Base-by-base conservation (phyloP, 2,329 filamentous ascomycete genomes). In the Venturia pyrina region DNA sequence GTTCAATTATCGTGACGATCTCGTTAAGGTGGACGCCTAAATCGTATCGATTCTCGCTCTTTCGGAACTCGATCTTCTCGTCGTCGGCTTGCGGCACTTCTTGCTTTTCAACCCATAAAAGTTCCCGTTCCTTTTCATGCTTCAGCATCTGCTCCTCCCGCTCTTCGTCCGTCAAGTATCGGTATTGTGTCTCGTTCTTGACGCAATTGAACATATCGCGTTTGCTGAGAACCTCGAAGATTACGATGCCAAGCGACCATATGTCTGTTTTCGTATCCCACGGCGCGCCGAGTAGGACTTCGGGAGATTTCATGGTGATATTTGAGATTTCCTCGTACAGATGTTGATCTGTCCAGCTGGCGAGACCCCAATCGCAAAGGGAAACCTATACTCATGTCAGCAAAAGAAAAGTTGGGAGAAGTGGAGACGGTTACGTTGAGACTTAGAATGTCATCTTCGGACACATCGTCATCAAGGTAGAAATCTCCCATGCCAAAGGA, bases 341-440 rank as follows among this genome's bases (percentile, higher is more conserved):
- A 24, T 62, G 59, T 6, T 62, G 17, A 32, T 46, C 4, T 2
- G 37, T 34, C 40, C 37, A 62, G n/a, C 21, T 28, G 11, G 37
- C 59, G 21, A 62, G 37, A 21, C 59, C 59, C 37, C 59, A 62
- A 24, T 62, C 37, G 28, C 59, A 62, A n/a, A 24, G 59, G 6
- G 44, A 48, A 21, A 48, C 44, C 19, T 48, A 40, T 19, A 19
- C 3, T 13, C 34, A 19, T 59, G 19, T 28, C 6, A 34, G 24
- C 34, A 8, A n/a, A 40, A 59, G 5, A 59, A 13, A 19, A 34
- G 5, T 24, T 34, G 8, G 28, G 5, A 34, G 56, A 34, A 34
- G 8, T 43, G 40, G 40, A 43, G 40, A 11, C 6, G 13, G n/a
- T 40, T 7, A 60, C 24, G 15, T 60, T n/a, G 24, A 60, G 21